phyloP scores from a whole-genome alignment of 176 grass and related monocot species.

The Alopecurus myosuroides region DNA sequence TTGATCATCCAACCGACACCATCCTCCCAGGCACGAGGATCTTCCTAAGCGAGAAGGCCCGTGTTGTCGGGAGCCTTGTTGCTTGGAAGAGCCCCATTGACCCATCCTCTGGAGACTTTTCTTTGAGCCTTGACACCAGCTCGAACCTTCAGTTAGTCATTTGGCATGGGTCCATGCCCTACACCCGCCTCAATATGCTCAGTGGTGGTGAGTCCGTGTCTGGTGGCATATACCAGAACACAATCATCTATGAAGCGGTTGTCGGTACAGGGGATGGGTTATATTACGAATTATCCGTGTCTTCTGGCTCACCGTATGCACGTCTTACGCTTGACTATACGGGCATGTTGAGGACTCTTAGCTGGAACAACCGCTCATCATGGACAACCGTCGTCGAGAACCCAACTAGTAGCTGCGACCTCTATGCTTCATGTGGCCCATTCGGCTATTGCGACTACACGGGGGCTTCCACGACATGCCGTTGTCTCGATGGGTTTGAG shows the following conservation, averaged over 20 bases:
- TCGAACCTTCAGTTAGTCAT: neutral
- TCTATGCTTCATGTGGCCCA: conserved; percentile 26
- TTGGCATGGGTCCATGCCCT: conserved; percentile 7
- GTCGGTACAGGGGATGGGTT: neutral
- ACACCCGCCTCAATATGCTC: conserved; percentile 4
- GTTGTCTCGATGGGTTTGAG: conserved; percentile 28
- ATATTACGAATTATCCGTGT: neutral
- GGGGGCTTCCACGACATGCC: neutral
- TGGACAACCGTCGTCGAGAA: neutral
- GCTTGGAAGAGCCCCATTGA: conserved; percentile 31
- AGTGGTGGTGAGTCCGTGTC: neutral
- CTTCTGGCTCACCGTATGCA: neutral
- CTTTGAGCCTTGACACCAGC: neutral
- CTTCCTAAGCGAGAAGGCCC: neutral
- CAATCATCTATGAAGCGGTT: neutral
- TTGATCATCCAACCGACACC: conserved; percentile 36
- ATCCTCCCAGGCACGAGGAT: conserved; percentile 26
- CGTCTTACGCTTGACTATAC: conserved; percentile 19
- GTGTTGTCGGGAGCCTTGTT: neutral
- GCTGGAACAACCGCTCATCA: neutral
- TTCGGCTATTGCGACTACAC: conserved; percentile 29
- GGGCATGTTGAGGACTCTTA: neutral
- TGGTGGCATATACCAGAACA: neutral
- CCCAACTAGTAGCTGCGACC: neutral
- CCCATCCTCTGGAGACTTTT: conserved; percentile 35